A percentile compares a stretch with the other conserved stretches of the same genome.
Conservation (phyloP, 2,329 filamentous ascomycete species). For the Aspergillus hiratsukae region DNA sequence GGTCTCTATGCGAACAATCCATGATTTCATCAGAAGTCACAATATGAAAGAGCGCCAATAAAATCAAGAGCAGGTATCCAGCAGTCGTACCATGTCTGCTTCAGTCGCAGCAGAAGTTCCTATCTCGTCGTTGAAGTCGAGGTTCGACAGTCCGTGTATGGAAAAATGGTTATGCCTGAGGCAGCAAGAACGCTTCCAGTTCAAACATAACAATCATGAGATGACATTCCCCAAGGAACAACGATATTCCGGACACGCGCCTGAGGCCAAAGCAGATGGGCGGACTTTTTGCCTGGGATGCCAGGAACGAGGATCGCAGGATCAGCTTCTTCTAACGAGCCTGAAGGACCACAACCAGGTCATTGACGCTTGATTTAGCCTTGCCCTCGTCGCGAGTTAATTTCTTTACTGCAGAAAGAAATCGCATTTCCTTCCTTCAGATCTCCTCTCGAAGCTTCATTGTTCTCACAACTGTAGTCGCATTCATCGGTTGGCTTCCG, state of each 20-base stretch:
- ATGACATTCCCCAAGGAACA: not conserved
- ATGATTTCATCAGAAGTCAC: not conserved
- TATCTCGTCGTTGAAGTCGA: not conserved
- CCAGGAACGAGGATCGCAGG: slow-evolving; percentile 3
- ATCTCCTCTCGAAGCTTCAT: slow-evolving; percentile 7
- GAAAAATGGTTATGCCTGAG: not conserved
- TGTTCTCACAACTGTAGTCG: slow-evolving; percentile 10
- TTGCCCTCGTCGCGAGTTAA: slow-evolving; percentile 8
- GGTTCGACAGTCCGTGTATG: not conserved
- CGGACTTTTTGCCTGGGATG: slow-evolving; percentile 21
- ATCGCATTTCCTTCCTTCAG: not conserved
- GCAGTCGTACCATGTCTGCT: not conserved
- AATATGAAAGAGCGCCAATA: not conserved
- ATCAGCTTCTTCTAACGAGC: slow-evolving; percentile 7
- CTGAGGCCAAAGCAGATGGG: slow-evolving; percentile 16
- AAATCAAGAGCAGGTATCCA: not conserved
- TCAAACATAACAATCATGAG: not conserved
- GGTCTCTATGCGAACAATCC: not conserved
- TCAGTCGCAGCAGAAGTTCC: not conserved
- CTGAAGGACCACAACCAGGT: slow-evolving; percentile 12
- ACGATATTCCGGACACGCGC: slow-evolving; percentile 18
- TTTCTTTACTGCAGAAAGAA: slow-evolving; percentile 5
- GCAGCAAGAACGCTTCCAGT: not conserved
- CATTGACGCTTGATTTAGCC: slow-evolving; percentile 10
- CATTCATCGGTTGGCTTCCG: slow-evolving; percentile 14